A percentile compares a stretch with the other conserved stretches of the same genome.
phyloP scores from a whole-genome alignment of 441 rosid species.

The Adansonia madagascariensis region DNA sequence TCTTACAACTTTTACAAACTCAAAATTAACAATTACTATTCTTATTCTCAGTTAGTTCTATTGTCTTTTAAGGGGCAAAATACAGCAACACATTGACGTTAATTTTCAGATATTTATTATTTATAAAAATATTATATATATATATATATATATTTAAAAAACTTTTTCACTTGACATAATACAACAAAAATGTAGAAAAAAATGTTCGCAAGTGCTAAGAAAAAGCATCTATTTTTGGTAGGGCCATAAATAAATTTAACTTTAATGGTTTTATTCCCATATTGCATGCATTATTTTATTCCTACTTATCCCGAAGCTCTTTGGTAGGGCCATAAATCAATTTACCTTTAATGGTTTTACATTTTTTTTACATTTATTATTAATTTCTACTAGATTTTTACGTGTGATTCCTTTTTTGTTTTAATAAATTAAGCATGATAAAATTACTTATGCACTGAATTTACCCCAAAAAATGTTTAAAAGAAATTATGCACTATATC shows the following conservation, averaged over 20 bases:
- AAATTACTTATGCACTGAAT: background rate
- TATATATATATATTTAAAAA: background rate
- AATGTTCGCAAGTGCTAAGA: background rate
- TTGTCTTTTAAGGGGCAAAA: background rate
- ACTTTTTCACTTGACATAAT: background rate
- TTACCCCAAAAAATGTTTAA: too few species aligned
- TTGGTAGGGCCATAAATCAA: background rate
- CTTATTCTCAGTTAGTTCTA: background rate
- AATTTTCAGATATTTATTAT: background rate
- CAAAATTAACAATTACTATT: background rate
- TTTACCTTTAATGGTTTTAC: background rate
- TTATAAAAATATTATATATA: background rate
- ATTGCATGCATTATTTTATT: background rate
- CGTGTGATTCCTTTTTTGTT: too few species aligned
- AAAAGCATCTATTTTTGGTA: background rate
- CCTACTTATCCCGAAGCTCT: background rate
- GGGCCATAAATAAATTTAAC: too few species aligned
- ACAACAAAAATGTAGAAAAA: background rate
- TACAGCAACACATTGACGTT: background rate
- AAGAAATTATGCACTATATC: too few species aligned
- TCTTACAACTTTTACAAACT: background rate
- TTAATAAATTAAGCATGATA: background rate
- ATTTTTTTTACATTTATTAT: too few species aligned
- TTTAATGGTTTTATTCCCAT: background rate
- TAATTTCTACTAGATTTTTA: too few species aligned